Conservation (phyloP, 768 basidiomycete species). For the Boletus rubescentipes region DNA sequence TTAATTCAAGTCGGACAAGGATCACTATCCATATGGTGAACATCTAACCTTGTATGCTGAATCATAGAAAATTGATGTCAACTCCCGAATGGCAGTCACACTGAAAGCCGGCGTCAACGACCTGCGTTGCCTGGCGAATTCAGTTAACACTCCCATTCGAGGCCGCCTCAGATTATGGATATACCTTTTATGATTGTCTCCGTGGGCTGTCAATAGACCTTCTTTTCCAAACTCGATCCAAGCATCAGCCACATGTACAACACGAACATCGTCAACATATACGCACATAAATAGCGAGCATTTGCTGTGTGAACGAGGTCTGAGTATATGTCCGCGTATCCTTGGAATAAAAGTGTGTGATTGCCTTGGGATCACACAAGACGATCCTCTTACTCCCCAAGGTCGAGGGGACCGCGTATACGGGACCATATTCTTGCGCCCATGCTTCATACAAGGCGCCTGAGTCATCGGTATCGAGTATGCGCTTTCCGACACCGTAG, state of each 20-base stretch:
- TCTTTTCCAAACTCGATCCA: slow-evolving; percentile 25
- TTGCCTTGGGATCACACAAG: slow-evolving; percentile 42
- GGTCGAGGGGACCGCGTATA: slow-evolving; percentile 14
- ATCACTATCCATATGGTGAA: neutral
- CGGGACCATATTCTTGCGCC: slow-evolving; percentile 21
- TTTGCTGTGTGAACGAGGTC: slow-evolving; percentile 31
- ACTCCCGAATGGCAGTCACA: slow-evolving; percentile 35
- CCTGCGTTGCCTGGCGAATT: slow-evolving; percentile 33
- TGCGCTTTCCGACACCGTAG: slow-evolving; percentile 16
- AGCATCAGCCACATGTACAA: neutral
- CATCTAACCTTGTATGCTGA: slow-evolving; percentile 26
- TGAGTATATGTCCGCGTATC: slow-evolving; percentile 40
- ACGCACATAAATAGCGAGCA: slow-evolving; percentile 28
- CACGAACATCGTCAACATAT: too few species aligned
- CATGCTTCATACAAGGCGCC: slow-evolving; percentile 22
- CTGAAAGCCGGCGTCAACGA: slow-evolving; percentile 40
- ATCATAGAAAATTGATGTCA: slow-evolving; percentile 41
- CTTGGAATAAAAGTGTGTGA: slow-evolving; percentile 15
- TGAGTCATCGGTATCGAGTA: neutral
- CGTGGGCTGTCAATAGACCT: slow-evolving; percentile 32
- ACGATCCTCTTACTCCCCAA: slow-evolving; percentile 14
- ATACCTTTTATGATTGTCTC: slow-evolving; percentile 47
- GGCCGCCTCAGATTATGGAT: neutral
- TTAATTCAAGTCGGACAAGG: neutral
- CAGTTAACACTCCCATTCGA: neutral